A percentile compares a stretch with the other conserved stretches of the same genome.
These are phyloP conservation scores for Phoma sp. DNA, from an alignment of 2,329 filamentous ascomycete genomes.

Conservation along the genomic window DNA sequence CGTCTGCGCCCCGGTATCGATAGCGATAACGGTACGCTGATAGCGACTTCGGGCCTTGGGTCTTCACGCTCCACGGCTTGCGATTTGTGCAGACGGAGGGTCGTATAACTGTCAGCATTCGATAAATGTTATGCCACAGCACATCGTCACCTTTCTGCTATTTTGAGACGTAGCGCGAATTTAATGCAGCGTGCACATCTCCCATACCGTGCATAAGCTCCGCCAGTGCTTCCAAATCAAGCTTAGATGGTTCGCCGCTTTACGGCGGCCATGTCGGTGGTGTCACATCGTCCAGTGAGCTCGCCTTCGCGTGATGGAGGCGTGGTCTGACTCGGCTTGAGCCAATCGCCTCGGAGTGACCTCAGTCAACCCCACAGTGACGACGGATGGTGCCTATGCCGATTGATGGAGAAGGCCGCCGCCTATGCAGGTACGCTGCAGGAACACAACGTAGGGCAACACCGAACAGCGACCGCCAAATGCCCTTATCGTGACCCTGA, in stretches of 20 bases:
- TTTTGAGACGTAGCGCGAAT: constrained; percentile 40
- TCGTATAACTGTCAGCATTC: constrained; percentile 44
- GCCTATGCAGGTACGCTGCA: constrained; percentile 52
- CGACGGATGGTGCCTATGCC: constrained; percentile 22
- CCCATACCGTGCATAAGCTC: constrained; percentile 34
- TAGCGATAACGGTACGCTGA: constrained; percentile 14
- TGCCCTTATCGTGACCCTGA: constrained; percentile 25
- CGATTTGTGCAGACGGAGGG: constrained; percentile 35
- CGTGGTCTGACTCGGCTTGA: constrained; percentile 30
- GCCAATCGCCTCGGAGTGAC: constrained; percentile 33
- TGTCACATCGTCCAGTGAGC: constrained; percentile 28
- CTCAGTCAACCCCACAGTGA: constrained; percentile 39
- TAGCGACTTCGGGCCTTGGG: constrained; percentile 1
- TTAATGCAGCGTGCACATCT: constrained; percentile 42
- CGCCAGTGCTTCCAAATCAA: constrained; percentile 28
- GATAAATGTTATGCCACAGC: constrained; percentile 36
- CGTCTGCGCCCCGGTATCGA: constrained; percentile 20
- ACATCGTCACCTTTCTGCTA: constrained; percentile 36
- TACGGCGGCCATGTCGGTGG: constrained; percentile 22
- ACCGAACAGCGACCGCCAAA: constrained; percentile 12
- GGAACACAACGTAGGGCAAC: constrained; percentile 40
- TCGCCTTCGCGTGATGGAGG: constrained; percentile 40
- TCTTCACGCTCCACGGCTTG: neutral
- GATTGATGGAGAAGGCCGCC: constrained; percentile 28
- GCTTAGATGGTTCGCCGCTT: constrained; percentile 38